These are phyloP conservation scores for Mortierella alpina DNA, from an alignment of 192 early-diverging fungal genomes.

Conservation along the genomic window DNA sequence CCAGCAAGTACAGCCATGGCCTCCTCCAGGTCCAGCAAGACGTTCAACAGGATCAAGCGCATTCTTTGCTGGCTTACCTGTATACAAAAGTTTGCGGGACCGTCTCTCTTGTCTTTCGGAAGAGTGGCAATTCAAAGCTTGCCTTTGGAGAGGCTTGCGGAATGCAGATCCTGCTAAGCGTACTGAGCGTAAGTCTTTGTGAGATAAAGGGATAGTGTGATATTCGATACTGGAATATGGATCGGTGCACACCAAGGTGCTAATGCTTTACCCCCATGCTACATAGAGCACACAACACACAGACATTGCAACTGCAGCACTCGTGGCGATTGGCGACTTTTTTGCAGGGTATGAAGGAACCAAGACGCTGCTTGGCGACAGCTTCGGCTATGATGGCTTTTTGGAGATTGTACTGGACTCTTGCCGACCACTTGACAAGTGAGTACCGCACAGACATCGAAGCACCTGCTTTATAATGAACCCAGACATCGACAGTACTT, in stretches of 20 bases:
- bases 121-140: conserved; percentile 33
- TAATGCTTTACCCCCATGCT: neutral
- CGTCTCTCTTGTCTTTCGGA: conserved; percentile 50
- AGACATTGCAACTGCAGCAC: conserved; percentile 52
- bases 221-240: no score
- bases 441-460: neutral
- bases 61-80: conserved; percentile 36
- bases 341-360: conserved; percentile 55
- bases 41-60: conserved; percentile 41
- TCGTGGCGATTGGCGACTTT: conserved; percentile 53
- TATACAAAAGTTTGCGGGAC: conserved; percentile 54
- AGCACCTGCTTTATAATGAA: no score
- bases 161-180: conserved; percentile 49
- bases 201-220: neutral
- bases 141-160: conserved; percentile 53
- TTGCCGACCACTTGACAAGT: conserved; percentile 54
- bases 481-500: neutral
- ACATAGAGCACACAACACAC: conserved; percentile 43
- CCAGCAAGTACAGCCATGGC: conserved; percentile 17
- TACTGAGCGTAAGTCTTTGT: conserved; percentile 34
- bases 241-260: neutral
- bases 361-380: conserved; percentile 33
- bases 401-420: conserved; percentile 52
- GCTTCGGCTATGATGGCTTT: conserved; percentile 56
- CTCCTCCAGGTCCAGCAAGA: conserved; percentile 30